Evolutionary conservation across 768 basidiomycete species (phyloP).

Genomic region (Rhizopogon vulgaris): DNA sequence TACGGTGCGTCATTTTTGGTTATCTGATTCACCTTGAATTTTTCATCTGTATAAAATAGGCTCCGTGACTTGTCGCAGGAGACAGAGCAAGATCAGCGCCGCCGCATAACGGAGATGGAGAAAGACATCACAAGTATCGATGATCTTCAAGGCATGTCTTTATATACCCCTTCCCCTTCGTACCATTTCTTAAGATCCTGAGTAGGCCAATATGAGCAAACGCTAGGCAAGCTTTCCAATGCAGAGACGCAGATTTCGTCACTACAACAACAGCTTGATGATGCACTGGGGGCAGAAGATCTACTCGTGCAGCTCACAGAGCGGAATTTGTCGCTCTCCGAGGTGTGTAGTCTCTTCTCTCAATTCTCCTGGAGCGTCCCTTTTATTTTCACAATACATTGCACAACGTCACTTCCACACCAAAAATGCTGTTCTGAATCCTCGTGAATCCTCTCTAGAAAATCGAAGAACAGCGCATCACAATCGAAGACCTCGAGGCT

Average conservation of each 20-base stretch:
- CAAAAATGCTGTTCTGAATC: neutral
- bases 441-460: slow-evolving; percentile 43
- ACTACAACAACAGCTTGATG: slow-evolving; percentile 90
- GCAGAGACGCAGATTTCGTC: slow-evolving; percentile 92
- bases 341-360: slow-evolving; percentile 39
- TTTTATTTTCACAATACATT: neutral
- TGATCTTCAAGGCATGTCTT: slow-evolving; percentile 65
- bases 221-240: slow-evolving; percentile 75
- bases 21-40: neutral
- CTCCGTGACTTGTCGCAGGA: slow-evolving; percentile 86
- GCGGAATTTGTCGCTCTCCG: slow-evolving; percentile 85
- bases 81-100: slow-evolving; percentile 77
- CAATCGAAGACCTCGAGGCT: slow-evolving; percentile 93
- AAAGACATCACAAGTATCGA: slow-evolving; percentile 75
- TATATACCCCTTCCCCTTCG: neutral
- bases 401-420: neutral
- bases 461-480: slow-evolving; percentile 96
- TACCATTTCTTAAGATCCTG: neutral
- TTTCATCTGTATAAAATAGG: slow-evolving; percentile 30
- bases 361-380: neutral
- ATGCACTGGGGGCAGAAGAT: slow-evolving; percentile 92
- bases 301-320: slow-evolving; percentile 95
- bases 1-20: slow-evolving; percentile 45
- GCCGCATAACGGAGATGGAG: slow-evolving; percentile 82
- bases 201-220: slow-evolving; percentile 72